These are phyloP conservation scores for Penicillium sp. DNA, from an alignment of 2,329 filamentous ascomycete genomes.

Conservation along the genomic window DNA sequence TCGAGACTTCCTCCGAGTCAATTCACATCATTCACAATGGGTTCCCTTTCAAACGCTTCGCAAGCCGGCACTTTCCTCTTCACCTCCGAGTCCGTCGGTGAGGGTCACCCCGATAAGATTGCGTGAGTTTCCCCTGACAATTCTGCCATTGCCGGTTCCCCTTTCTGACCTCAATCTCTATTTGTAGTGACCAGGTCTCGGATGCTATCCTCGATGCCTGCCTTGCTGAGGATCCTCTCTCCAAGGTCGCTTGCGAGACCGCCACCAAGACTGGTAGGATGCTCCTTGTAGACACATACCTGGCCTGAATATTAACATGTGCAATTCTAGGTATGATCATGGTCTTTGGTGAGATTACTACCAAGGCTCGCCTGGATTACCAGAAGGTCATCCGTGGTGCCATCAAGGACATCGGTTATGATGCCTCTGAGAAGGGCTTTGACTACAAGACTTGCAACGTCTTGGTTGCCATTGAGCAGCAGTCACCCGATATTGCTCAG, in stretches of 20 bases:
- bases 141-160: constrained; percentile 3
- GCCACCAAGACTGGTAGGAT: constrained; percentile 91
- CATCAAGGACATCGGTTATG: constrained; percentile 98
- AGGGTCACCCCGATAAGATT: constrained; percentile 94
- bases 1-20: constrained; percentile 14
- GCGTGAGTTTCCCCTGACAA: constrained; percentile 48
- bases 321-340: constrained; percentile 67
- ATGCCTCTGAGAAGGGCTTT: constrained; percentile 94
- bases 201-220: constrained; percentile 99
- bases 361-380: constrained; percentile 93
- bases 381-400: constrained; percentile 91
- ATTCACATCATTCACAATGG: constrained; percentile 52
- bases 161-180: constrained; percentile 17
- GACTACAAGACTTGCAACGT: constrained; percentile 99
- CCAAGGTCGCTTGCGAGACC: constrained; percentile 98
- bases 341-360: constrained; percentile 98
- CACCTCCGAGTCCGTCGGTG: constrained; percentile 84
- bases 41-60: constrained; percentile 47
- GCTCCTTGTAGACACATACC: neutral
- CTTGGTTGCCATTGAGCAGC: constrained; percentile 97
- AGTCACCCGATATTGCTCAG: constrained; percentile 97
- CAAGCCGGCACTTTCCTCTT: constrained; percentile 68
- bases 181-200: constrained; percentile 77
- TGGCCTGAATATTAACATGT: constrained; percentile 14
- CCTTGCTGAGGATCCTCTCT: constrained; percentile 86